Evolutionary conservation across 441 rosid species (phyloP).

Genomic region (Corymbia calophylla): DNA sequence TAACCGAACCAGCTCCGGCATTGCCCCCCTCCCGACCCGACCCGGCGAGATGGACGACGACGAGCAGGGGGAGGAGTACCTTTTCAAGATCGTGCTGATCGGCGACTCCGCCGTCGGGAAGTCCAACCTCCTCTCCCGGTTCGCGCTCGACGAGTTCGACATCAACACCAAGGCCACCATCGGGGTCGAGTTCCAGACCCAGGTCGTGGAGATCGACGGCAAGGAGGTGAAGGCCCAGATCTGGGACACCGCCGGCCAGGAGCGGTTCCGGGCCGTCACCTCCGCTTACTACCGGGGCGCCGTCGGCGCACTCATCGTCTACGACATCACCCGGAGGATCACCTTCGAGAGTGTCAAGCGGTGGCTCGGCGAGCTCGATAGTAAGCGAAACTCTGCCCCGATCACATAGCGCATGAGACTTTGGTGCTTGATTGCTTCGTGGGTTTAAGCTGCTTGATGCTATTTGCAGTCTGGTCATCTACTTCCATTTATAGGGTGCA

Average conservation of each 20-base stretch:
- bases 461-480: neutral
- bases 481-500: neutral
- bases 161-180: slow-evolving; percentile 16
- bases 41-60: neutral
- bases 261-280: slow-evolving; percentile 15
- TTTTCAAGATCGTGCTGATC: slow-evolving; percentile 14
- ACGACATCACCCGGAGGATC: slow-evolving; percentile 10
- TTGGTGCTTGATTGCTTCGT: neutral
- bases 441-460: neutral
- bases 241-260: slow-evolving; percentile 20
- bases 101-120: slow-evolving; percentile 18
- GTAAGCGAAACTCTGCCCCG: neutral
- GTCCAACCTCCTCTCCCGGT: slow-evolving; percentile 17
- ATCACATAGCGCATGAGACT: neutral
- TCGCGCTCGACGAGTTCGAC: slow-evolving; percentile 17
- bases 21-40: neutral
- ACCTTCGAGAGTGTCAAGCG: slow-evolving; percentile 16
- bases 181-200: slow-evolving; percentile 17
- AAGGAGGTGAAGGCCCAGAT: slow-evolving; percentile 18
- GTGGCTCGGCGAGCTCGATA: slow-evolving; percentile 14
- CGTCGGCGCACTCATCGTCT: slow-evolving; percentile 9
- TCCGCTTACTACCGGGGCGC: slow-evolving; percentile 18
- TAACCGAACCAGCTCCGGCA: neutral
- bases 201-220: slow-evolving; percentile 11
- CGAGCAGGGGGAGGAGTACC: slow-evolving; percentile 14